A percentile compares a stretch with the other conserved stretches of the same genome.
These are phyloP conservation scores for Osmanthus fragrans DNA, from an alignment of 257 asterid genomes.

Conservation along the genomic window DNA sequence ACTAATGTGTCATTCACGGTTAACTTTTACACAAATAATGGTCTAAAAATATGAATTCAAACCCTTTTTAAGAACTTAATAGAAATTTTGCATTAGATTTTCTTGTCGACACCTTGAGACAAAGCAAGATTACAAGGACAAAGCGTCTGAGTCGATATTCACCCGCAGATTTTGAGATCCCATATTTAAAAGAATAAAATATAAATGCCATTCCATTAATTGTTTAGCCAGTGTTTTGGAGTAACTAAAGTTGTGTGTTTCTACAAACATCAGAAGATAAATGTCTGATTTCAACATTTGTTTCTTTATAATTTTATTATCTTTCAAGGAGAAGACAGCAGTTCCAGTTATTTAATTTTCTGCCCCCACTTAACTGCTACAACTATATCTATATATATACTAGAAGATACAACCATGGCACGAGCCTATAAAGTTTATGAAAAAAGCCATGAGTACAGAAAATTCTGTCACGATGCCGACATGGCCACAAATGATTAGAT, in stretches of 20 bases:
- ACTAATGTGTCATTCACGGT: neutral
- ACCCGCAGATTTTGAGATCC: neutral
- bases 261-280: neutral
- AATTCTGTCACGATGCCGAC: too few species aligned
- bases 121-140: neutral
- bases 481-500: too few species aligned
- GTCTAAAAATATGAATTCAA: neutral
- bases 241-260: neutral
- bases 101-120: neutral
- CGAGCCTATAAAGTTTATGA: neutral
- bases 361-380: neutral
- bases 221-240: constrained; percentile 19
- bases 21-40: neutral
- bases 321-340: neutral
- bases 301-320: neutral
- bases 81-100: neutral
- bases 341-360: neutral
- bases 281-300: neutral
- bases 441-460: too few species aligned
- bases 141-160: constrained; percentile 24
- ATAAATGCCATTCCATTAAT: constrained; percentile 23
- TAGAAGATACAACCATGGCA: neutral
- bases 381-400: too few species aligned
- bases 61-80: neutral
- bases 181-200: neutral